phyloP scores from a whole-genome alignment of 768 basidiomycete species.

The Nevesoporus exiguus region DNA sequence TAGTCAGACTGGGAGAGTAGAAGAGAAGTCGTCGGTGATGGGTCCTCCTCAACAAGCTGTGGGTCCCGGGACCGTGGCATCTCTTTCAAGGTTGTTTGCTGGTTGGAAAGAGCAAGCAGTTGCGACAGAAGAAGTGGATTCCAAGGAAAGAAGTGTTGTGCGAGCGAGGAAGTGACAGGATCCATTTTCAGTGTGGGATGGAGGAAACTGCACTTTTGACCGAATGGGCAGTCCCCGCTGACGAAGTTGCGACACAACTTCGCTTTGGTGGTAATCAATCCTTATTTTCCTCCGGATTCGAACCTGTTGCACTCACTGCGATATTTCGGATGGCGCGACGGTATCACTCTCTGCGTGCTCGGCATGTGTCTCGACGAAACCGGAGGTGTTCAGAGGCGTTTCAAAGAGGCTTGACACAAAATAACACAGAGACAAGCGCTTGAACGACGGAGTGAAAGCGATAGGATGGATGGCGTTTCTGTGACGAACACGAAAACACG shows the following conservation, averaged over 20 bases:
- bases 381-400: not conserved
- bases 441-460: not conserved
- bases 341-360: slow-evolving; percentile 6
- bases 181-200: slow-evolving; percentile 25
- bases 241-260: slow-evolving; percentile 38
- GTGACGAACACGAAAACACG: slow-evolving; percentile 18
- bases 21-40: slow-evolving; percentile 19
- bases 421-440: not conserved
- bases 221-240: slow-evolving; percentile 37
- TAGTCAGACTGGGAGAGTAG: slow-evolving; percentile 23
- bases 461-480: slow-evolving; percentile 19
- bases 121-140: slow-evolving; percentile 16
- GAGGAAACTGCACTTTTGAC: slow-evolving; percentile 37
- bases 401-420: not conserved
- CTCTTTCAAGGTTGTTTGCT: not conserved
- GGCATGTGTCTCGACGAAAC: slow-evolving; percentile 4
- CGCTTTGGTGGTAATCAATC: slow-evolving; percentile 21
- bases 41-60: slow-evolving; percentile 19
- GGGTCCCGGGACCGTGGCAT: slow-evolving; percentile 4
- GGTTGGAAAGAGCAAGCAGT: slow-evolving; percentile 9
- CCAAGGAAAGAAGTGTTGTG: slow-evolving; percentile 17
- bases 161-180: slow-evolving; percentile 14
- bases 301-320: slow-evolving; percentile 28
- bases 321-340: slow-evolving; percentile 24
- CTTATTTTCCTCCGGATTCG: not conserved